These are phyloP conservation scores for Hypomyces rosellus DNA, from an alignment of 2,329 filamentous ascomycete species.

Conservation along the genomic window DNA sequence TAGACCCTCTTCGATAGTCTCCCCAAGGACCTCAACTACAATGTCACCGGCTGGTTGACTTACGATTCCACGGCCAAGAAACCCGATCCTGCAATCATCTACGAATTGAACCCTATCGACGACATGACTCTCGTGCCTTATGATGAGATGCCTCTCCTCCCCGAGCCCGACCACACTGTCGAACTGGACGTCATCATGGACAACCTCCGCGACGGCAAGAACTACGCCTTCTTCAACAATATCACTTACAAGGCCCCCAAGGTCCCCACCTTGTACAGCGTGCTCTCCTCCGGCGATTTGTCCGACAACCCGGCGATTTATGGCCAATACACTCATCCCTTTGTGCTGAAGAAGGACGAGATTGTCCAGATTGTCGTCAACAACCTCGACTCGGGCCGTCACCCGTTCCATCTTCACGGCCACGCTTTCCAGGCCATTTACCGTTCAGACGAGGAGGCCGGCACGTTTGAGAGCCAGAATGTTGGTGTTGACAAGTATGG, in stretches of 20 bases:
- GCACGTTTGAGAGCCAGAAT: slow-evolving; percentile 45
- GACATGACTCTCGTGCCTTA: slow-evolving; percentile 65
- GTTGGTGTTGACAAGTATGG: slow-evolving; percentile 42
- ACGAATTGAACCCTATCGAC: slow-evolving; percentile 63
- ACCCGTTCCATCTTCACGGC: slow-evolving; percentile 75
- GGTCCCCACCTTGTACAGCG: slow-evolving; percentile 76
- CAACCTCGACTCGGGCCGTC: slow-evolving; percentile 64
- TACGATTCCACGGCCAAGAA: slow-evolving; percentile 43
- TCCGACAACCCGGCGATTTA: slow-evolving; percentile 57
- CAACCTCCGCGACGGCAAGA: slow-evolving; percentile 54
- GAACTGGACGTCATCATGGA: slow-evolving; percentile 58
- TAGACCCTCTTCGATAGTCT: slow-evolving; percentile 61
- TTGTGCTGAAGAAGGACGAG: slow-evolving; percentile 60
- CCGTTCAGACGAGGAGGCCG: slow-evolving; percentile 52
- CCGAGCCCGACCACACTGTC: slow-evolving; percentile 56
- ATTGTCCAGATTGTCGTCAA: slow-evolving; percentile 73
- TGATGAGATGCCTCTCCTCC: slow-evolving; percentile 56
- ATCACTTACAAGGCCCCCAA: slow-evolving; percentile 68
- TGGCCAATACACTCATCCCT: slow-evolving; percentile 57
- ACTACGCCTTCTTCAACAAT: slow-evolving; percentile 65
- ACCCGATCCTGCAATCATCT: slow-evolving; percentile 47
- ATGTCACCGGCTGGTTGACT: slow-evolving; percentile 59
- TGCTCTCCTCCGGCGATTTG: slow-evolving; percentile 54
- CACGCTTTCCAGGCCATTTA: slow-evolving; percentile 65
- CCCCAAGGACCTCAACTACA: slow-evolving; percentile 61